A percentile compares a stretch with the other conserved stretches of the same genome.
phyloP scores from a whole-genome alignment of 2,329 filamentous ascomycete genomes.

The Calonectria montana region DNA sequence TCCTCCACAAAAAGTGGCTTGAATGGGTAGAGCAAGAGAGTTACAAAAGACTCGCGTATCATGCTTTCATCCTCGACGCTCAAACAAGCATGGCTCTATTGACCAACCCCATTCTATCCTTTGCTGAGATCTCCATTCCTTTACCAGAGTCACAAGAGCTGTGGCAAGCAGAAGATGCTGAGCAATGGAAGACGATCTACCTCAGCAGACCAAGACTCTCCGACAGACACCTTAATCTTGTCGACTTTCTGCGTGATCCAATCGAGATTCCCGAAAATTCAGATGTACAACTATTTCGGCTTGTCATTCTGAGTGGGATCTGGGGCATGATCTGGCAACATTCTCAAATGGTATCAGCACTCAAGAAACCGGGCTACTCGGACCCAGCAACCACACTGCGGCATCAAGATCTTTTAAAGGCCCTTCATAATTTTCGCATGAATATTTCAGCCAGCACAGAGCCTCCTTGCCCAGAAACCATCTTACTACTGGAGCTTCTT shows the following conservation, averaged over 20 bases:
- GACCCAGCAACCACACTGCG: slow-evolving; percentile 23
- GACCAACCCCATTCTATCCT: slow-evolving; percentile 25
- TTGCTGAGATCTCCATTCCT: slow-evolving; percentile 21
- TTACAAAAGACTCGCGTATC: slow-evolving; percentile 21
- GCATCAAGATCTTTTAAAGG: slow-evolving; percentile 24
- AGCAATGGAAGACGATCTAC: slow-evolving; percentile 27
- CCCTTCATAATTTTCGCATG: slow-evolving; percentile 18
- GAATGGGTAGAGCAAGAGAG: slow-evolving; percentile 28
- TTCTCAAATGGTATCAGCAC: slow-evolving; percentile 9
- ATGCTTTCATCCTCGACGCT: slow-evolving; percentile 24
- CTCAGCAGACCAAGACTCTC: slow-evolving; percentile 9
- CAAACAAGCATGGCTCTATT: slow-evolving; percentile 26
- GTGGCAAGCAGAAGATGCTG: slow-evolving; percentile 27
- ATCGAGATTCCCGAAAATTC: slow-evolving; percentile 22
- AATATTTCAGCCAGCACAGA: slow-evolving; percentile 20
- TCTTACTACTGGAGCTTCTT: slow-evolving; percentile 14
- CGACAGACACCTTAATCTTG: not conserved
- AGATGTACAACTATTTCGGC: slow-evolving; percentile 15
- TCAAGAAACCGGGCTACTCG: slow-evolving; percentile 15
- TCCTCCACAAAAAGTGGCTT: slow-evolving; percentile 26
- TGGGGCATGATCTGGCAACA: slow-evolving; percentile 32
- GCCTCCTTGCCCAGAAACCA: not conserved
- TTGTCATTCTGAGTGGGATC: slow-evolving; percentile 22
- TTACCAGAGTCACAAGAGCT: slow-evolving; percentile 26
- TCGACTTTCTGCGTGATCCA: slow-evolving; percentile 22